Evolutionary conservation across 2,329 filamentous ascomycete species (phyloP).

Genomic region (Gliomastix tumulicola): DNA sequence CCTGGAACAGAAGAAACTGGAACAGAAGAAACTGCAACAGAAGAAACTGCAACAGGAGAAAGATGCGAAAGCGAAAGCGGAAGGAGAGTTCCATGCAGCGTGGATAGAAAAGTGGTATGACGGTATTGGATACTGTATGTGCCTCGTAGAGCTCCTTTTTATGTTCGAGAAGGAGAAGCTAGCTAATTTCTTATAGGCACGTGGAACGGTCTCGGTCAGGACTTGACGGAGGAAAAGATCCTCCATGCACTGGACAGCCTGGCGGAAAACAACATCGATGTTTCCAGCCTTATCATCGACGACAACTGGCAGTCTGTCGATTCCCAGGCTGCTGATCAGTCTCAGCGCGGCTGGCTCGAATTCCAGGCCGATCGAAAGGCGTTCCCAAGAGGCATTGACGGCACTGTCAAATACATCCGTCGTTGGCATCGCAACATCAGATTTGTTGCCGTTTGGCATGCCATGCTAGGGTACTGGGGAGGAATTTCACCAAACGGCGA

Average conservation of each 20-base stretch:
- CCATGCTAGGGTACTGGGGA: constrained; percentile 84
- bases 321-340: constrained; percentile 39
- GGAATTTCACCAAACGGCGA: constrained; percentile 70
- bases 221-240: constrained; percentile 75
- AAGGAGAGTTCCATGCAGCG: constrained; percentile 46
- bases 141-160: too few species aligned
- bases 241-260: constrained; percentile 67
- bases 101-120: constrained; percentile 92
- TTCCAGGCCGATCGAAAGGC: constrained; percentile 79
- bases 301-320: constrained; percentile 90
- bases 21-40: too few species aligned
- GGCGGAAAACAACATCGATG: constrained; percentile 62
- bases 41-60: too few species aligned
- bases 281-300: constrained; percentile 87
- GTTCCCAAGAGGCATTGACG: constrained; percentile 75
- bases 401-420: constrained; percentile 63
- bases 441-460: constrained; percentile 92
- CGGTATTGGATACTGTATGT: constrained; percentile 77
- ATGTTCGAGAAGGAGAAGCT: too few species aligned
- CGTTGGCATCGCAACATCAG: constrained; percentile 63
- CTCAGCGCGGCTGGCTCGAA: constrained; percentile 62
- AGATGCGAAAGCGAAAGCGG: too few species aligned
- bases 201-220: constrained; percentile 87
- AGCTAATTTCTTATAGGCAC: constrained; percentile 50
- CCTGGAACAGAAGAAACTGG: constrained; percentile 35